phyloP scores from a whole-genome alignment of 2,329 filamentous ascomycete genomes.

The Endoconidiophora laricicola region DNA sequence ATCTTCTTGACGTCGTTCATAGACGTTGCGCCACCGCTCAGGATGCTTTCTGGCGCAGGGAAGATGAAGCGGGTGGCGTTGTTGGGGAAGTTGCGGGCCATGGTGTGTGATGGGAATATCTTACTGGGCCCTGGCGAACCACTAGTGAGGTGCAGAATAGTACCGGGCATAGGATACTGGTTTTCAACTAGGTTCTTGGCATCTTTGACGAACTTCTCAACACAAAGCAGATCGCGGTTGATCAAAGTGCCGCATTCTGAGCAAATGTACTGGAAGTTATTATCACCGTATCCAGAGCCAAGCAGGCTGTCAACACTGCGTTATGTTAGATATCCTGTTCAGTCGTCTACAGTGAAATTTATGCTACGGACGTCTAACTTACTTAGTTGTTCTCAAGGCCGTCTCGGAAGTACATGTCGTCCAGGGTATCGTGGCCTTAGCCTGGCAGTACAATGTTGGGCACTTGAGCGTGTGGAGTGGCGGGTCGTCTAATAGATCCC shows the following conservation, averaged over 20 bases:
- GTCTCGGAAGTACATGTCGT: slow-evolving; percentile 32
- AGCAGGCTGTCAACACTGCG: slow-evolving; percentile 15
- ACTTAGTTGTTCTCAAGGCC: slow-evolving; percentile 4
- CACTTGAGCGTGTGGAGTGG: slow-evolving; percentile 34
- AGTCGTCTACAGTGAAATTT: background rate
- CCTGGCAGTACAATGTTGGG: slow-evolving; percentile 29
- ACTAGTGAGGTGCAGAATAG: slow-evolving; percentile 35
- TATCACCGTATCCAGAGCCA: slow-evolving; percentile 45
- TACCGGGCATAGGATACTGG: slow-evolving; percentile 47
- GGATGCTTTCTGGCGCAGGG: background rate
- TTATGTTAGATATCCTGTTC: background rate
- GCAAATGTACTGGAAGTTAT: slow-evolving; percentile 35
- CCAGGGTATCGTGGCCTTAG: slow-evolving; percentile 35
- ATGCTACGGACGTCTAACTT: background rate
- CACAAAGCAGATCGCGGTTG: slow-evolving; percentile 41
- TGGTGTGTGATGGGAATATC: background rate
- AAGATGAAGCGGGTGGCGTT: slow-evolving; percentile 28
- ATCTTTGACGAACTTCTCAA: slow-evolving; percentile 45
- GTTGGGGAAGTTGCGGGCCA: slow-evolving; percentile 37
- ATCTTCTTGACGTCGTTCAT: slow-evolving; percentile 4
- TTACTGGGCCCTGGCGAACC: slow-evolving; percentile 28
- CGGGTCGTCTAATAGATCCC: slow-evolving; percentile 42
- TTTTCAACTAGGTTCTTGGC: slow-evolving; percentile 28
- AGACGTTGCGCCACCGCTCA: background rate
- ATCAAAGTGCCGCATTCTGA: slow-evolving; percentile 31